phyloP scores from a whole-genome alignment of 1,284 basidiomycete genomes.

The Violaceomyces palustris region DNA sequence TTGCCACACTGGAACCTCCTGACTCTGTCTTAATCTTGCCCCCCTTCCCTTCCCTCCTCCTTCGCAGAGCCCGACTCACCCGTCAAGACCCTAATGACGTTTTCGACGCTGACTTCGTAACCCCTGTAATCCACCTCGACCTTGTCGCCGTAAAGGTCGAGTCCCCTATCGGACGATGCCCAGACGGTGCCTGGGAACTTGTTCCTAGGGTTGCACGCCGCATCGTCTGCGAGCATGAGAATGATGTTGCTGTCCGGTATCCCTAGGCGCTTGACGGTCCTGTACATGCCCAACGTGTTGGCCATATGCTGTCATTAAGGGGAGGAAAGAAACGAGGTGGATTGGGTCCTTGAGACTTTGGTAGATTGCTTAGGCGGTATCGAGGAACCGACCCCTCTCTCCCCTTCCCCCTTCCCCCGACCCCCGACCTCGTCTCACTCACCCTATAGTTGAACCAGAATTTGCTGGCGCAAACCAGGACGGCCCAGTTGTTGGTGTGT shows the following conservation, averaged over 20 bases:
- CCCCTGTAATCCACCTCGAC: slow-evolving; percentile 98
- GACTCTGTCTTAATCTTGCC: not conserved
- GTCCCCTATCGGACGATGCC: slow-evolving; percentile 67
- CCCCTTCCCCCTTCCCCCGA: no score
- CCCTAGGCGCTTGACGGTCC: slow-evolving; percentile 93
- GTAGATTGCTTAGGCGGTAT: not conserved
- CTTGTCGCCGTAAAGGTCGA: slow-evolving; percentile 91
- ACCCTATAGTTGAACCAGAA: slow-evolving; percentile 99
- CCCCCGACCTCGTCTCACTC: no score
- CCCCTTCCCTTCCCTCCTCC: not conserved
- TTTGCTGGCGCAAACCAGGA: slow-evolving; percentile 84
- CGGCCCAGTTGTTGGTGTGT: slow-evolving; percentile 90
- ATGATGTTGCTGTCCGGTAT: slow-evolving; percentile 98
- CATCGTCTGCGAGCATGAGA: slow-evolving; percentile 96
- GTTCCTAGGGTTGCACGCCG: slow-evolving; percentile 88
- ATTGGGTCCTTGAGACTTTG: not conserved
- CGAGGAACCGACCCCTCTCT: not conserved
- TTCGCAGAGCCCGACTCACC: slow-evolving; percentile 56
- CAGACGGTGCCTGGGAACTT: slow-evolving; percentile 87
- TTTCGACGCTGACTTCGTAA: slow-evolving; percentile 96
- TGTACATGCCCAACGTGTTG: slow-evolving; percentile 96
- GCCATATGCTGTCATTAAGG: slow-evolving; percentile 74
- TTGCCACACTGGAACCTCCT: no score
- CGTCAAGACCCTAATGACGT: slow-evolving; percentile 82
- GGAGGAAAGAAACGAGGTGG: not conserved